These are phyloP conservation scores for Pinus tabuliformis DNA, from an alignment of 75 land plant genomes.

Conservation along the genomic window DNA sequence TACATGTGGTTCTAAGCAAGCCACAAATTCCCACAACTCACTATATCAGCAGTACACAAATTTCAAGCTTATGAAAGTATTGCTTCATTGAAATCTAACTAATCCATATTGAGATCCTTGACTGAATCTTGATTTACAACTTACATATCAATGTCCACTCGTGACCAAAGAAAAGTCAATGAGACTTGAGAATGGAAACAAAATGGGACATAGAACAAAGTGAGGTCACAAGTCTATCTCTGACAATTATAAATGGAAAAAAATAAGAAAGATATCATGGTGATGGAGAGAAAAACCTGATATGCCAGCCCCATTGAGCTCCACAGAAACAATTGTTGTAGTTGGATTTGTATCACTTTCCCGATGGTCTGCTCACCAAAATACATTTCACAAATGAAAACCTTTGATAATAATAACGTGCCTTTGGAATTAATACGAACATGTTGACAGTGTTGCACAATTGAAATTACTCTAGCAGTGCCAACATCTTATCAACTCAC, in stretches of 20 bases:
- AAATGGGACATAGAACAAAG: no score
- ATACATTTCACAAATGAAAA: not conserved
- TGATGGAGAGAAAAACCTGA: constrained; percentile 20
- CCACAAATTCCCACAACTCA: not conserved
- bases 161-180: no score
- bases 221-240: no score
- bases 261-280: not conserved
- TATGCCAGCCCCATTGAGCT: constrained; percentile 22
- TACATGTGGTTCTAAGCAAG: constrained; percentile 59
- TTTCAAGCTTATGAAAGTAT: not conserved
- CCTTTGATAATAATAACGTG: not conserved
- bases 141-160: no score
- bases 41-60: not conserved
- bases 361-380: constrained; percentile 56
- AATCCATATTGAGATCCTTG: not conserved
- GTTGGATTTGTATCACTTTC: constrained; percentile 48
- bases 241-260: not conserved
- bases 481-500: not conserved
- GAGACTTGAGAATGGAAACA: no score
- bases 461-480: not conserved
- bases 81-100: not conserved
- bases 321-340: constrained; percentile 60
- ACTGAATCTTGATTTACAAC: not conserved
- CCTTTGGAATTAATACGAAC: not conserved
- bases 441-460: not conserved